Evolutionary conservation across 2,329 filamentous ascomycete genomes (phyloP).

Genomic region (Colletotrichum eleusines): DNA sequence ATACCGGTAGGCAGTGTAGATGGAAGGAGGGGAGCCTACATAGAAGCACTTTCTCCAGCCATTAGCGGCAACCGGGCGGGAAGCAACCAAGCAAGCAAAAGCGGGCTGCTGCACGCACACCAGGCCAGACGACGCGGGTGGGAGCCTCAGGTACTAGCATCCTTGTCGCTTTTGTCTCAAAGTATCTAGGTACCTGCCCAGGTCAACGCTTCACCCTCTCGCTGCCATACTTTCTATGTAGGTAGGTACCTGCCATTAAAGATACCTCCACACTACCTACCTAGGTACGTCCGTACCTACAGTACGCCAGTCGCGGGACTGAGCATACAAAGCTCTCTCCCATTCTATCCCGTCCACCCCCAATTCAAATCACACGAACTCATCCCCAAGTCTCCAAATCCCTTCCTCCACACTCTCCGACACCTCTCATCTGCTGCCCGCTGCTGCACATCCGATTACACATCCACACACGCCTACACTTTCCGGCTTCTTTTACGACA

Average conservation of each 20-base stretch:
- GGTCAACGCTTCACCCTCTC: background rate
- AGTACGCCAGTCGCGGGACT: constrained; percentile 1
- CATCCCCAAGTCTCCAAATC: constrained; percentile 32
- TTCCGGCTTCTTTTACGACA: background rate
- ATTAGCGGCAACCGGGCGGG: background rate
- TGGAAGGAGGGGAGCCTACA: background rate
- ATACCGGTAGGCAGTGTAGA: too few species aligned
- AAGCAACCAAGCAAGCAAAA: background rate
- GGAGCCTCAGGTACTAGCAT: constrained; percentile 36
- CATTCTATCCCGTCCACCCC: constrained; percentile 35
- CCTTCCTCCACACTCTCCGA: constrained; percentile 23
- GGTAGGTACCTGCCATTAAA: background rate
- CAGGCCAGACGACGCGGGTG: background rate
- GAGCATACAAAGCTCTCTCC: constrained; percentile 36
- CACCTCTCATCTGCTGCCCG: constrained; percentile 7
- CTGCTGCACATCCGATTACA: background rate
- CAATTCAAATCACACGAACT: constrained; percentile 38
- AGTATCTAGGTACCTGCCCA: background rate
- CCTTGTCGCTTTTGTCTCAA: constrained; percentile 20
- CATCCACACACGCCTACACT: background rate
- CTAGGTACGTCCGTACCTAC: background rate
- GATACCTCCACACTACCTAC: too few species aligned
- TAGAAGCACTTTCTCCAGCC: background rate
- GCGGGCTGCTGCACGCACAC: background rate
- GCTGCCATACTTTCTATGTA: background rate